phyloP scores from a whole-genome alignment of 495 filamentous ascomycete genomes.

The Parathielavia appendiculata region DNA sequence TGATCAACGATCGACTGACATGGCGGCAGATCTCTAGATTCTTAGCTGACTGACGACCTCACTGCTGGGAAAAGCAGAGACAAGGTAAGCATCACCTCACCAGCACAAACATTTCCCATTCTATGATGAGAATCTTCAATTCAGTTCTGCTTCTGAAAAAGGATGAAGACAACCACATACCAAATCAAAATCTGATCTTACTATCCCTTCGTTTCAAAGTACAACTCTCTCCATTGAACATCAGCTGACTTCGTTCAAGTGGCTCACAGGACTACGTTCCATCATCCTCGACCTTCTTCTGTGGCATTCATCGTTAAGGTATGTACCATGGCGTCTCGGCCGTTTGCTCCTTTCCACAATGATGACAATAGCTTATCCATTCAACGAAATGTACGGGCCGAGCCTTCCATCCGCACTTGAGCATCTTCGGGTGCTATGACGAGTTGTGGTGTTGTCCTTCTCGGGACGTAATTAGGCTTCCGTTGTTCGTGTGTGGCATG shows the following conservation, averaged over 20 bases:
- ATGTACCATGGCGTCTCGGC: neutral
- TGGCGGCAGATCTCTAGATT: neutral
- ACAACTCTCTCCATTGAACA: slow-evolving; percentile 7
- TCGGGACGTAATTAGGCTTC: slow-evolving; percentile 44
- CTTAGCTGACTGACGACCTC: too few species aligned
- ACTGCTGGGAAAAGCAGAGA: neutral
- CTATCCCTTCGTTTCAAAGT: neutral
- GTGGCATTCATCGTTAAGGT: neutral
- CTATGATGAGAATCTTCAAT: slow-evolving; percentile 70
- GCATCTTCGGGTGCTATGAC: slow-evolving; percentile 60
- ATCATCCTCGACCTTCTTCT: neutral
- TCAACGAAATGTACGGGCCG: slow-evolving; percentile 78
- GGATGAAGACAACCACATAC: slow-evolving; percentile 75
- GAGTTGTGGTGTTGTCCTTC: slow-evolving; percentile 76
- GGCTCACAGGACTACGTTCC: too few species aligned
- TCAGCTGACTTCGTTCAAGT: slow-evolving; percentile 21
- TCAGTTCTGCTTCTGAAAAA: slow-evolving; percentile 96
- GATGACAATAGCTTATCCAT: slow-evolving; percentile 99
- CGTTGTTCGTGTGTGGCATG: slow-evolving; percentile 33
- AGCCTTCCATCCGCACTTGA: slow-evolving; percentile 79
- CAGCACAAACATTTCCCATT: slow-evolving; percentile 18
- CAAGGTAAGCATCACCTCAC: slow-evolving; percentile 21
- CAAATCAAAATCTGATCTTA: slow-evolving; percentile 56
- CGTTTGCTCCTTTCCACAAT: slow-evolving; percentile 38
- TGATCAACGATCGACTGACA: slow-evolving; percentile 12